Evolutionary conservation across 1,284 basidiomycete genomes (phyloP), one percentile per base, ranked within the genome.

Genomic region (Puccinia coronata): DNA sequence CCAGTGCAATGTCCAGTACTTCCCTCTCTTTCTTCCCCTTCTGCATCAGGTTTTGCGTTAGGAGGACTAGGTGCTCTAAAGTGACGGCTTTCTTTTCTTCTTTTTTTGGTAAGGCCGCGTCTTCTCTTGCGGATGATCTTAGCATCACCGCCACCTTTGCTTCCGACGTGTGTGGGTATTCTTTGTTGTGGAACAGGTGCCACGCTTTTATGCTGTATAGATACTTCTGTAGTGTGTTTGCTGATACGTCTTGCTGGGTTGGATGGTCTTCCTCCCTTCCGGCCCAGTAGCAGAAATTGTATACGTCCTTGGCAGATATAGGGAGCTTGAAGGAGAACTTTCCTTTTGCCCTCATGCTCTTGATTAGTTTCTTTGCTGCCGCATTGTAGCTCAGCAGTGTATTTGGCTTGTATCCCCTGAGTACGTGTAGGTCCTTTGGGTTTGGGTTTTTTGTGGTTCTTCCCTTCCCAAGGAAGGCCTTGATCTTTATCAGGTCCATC

Each of bases 341-440:
- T 1, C 71, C 51, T 4, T 4, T 8, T 0, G 18, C 51, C 3
- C 1, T 20, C 1, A 12, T 36, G 36, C 31, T 57, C 20, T 57
- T 55, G 28, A 34, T 36, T 5, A 53, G 57, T 36, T 73, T 73
- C 23, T 36, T 55, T 5, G 57, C 28, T 2, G 71, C 71, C 3
- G 71, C 0, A 25, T 73, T 73, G 23, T 73, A 73, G 55, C 55
- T 36, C 11, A 39, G 16, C 12, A 73, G 14, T 4, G 49, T 73
- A 2, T 20, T 59, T 34, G n/a, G 25, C n/a, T n/a, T n/a, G n/a
- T n/a, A n/a, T n/a, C n/a, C n/a, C n/a, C n/a, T n/a, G n/a, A n/a
- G n/a, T n/a, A n/a, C n/a, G n/a, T n/a, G n/a, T n/a, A n/a, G n/a
- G n/a, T n/a, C n/a, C n/a, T n/a, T n/a, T n/a, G n/a, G n/a, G n/a